A percentile compares a stretch with the other conserved stretches of the same genome.
Evolutionary conservation across 1,284 basidiomycete species (phyloP).

Genomic region (Tilletia caries): DNA sequence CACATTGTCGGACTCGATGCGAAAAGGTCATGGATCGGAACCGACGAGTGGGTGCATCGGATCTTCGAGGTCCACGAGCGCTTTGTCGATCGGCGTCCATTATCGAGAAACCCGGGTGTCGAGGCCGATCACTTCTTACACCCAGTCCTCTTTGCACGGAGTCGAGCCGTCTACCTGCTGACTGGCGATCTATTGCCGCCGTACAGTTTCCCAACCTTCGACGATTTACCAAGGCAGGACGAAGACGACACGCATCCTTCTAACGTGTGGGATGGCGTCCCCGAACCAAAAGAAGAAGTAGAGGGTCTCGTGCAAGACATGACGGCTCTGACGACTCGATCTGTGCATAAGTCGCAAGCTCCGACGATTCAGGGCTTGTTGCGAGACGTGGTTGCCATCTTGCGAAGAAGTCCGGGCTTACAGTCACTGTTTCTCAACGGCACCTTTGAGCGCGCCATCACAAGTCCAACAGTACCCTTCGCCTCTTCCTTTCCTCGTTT

Average conservation of each 20-base stretch:
- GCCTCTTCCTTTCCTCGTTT: not conserved
- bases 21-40: not conserved
- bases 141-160: not conserved
- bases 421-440: not conserved
- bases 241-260: not conserved
- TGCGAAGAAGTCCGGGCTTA: not conserved
- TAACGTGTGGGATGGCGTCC: not conserved
- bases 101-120: not conserved
- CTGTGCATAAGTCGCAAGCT: not conserved
- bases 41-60: not conserved
- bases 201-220: not conserved
- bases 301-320: not conserved
- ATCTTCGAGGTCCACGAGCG: not conserved
- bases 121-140: not conserved
- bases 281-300: not conserved
- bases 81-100: not conserved
- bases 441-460: not conserved
- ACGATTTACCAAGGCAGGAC: not conserved
- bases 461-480: not conserved
- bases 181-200: not conserved
- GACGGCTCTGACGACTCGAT: not conserved
- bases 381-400: conserved; percentile 6
- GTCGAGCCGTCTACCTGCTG: conserved; percentile 1
- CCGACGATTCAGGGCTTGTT: not conserved
- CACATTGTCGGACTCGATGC: not conserved